A percentile compares a stretch with the other conserved stretches of the same genome.
Evolutionary conservation across 1,284 basidiomycete species (phyloP).

Genomic region (Naganishia sp.): DNA sequence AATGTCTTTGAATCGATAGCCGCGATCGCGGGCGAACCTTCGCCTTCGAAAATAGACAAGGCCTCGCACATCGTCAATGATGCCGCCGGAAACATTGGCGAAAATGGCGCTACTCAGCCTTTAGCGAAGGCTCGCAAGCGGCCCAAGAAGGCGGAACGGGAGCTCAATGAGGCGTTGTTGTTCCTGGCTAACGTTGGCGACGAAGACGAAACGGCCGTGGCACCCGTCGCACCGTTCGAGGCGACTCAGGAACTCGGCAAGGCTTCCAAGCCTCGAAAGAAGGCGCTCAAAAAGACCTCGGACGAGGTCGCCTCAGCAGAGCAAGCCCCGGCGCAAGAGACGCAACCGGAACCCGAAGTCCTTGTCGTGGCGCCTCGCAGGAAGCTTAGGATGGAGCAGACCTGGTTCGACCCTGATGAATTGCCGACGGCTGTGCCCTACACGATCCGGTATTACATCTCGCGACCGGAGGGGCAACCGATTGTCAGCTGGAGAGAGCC

Average conservation of each 20-base stretch:
- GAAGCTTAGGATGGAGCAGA: conserved; percentile 20
- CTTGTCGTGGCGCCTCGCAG: conserved; percentile 4
- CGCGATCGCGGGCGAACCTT: background rate
- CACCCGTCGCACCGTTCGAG: background rate
- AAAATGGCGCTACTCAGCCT: background rate
- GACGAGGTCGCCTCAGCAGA: background rate
- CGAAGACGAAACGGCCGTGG: background rate
- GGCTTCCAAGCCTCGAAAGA: conserved; percentile 5
- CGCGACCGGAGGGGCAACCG: conserved; percentile 5
- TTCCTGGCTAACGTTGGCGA: background rate
- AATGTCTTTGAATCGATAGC: background rate
- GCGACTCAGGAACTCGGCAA: background rate
- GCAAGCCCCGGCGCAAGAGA: background rate
- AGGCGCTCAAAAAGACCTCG: background rate
- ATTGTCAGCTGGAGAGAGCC: conserved; percentile 25
- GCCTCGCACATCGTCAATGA: background rate
- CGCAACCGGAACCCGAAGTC: background rate
- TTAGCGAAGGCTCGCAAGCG: background rate
- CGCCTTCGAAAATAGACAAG: background rate
- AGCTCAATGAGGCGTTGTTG: conserved; percentile 17
- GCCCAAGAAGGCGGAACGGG: conserved; percentile 21
- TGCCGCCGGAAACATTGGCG: background rate
- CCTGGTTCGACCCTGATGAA: conserved; percentile 16
- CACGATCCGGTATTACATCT: conserved; percentile 13
- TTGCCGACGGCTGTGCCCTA: conserved; percentile 12